Conservation (phyloP, 176 grass and related monocot species). For the Bothriochloa decipiens region DNA sequence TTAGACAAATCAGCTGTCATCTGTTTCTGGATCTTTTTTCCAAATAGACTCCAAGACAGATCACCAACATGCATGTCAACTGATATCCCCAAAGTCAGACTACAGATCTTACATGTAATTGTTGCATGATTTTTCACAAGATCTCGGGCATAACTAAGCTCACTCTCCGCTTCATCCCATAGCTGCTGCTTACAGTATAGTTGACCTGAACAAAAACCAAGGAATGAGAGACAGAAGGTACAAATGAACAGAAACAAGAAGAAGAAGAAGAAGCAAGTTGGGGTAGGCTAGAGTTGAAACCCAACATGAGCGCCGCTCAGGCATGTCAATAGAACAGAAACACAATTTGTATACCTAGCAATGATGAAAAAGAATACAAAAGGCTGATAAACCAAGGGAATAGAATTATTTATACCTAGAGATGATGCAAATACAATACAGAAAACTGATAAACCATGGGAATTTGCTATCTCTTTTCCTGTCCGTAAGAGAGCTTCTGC, state of each 20-base stretch:
- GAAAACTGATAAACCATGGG: conserved; percentile 61
- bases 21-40: conserved; percentile 55
- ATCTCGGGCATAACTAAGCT: conserved; percentile 62
- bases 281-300: too few species aligned
- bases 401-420: conserved; percentile 61
- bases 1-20: conserved; percentile 46
- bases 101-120: conserved; percentile 74
- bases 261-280: too few species aligned
- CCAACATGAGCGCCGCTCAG: too few species aligned
- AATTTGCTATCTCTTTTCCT: conserved; percentile 74
- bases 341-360: conserved; percentile 5
- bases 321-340: neutral
- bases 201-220: conserved; percentile 63
- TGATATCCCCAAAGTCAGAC: conserved; percentile 51
- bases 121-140: conserved; percentile 45
- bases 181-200: conserved; percentile 70
- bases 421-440: conserved; percentile 61
- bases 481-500: conserved; percentile 72
- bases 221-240: conserved; percentile 22
- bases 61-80: conserved; percentile 74
- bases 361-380: neutral
- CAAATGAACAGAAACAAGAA: neutral
- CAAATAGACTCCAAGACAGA: conserved; percentile 57
- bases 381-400: neutral
- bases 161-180: conserved; percentile 61